phyloP scores from a whole-genome alignment of 2,329 filamentous ascomycete genomes.

The Sarocladium oryzae region DNA sequence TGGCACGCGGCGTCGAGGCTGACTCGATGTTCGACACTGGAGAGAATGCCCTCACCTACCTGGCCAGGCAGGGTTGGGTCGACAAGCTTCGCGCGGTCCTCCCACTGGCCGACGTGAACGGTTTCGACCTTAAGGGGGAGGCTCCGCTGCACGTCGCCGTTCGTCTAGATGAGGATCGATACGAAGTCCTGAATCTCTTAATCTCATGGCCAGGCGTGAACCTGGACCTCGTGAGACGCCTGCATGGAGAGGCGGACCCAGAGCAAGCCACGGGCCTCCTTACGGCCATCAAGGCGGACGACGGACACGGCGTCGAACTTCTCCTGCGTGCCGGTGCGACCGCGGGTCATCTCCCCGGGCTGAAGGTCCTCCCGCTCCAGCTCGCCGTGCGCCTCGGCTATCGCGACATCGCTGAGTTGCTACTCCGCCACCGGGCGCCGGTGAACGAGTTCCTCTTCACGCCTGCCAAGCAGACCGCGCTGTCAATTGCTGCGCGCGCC shows the following conservation, averaged over 20 bases:
- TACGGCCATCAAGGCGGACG: conserved; percentile 11
- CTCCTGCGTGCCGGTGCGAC: conserved; percentile 15
- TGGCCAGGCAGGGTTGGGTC: conserved; percentile 7
- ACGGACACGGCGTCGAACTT: conserved; percentile 12
- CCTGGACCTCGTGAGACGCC: background rate
- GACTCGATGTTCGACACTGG: background rate
- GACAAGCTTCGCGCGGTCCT: conserved; percentile 11
- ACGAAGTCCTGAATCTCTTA: background rate
- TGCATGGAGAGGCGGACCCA: background rate
- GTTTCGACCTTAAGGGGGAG: conserved; percentile 9
- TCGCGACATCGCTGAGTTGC: conserved; percentile 12
- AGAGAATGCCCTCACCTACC: conserved; percentile 1
- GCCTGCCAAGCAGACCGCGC: conserved; percentile 12
- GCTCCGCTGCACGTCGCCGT: background rate
- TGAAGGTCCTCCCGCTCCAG: conserved; percentile 10
- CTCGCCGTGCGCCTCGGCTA: conserved; percentile 10
- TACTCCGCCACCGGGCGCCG: conserved; percentile 11
- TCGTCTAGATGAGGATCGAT: background rate
- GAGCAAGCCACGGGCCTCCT: conserved; percentile 10
- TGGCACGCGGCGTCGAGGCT: background rate
- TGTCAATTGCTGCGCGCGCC: conserved; percentile 15
- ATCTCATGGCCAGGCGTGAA: conserved; percentile 9
- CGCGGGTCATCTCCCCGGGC: conserved; percentile 11
- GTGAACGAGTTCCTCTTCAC: conserved; percentile 11
- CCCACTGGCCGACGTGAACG: conserved; percentile 1